A percentile compares a stretch with the other conserved stretches of the same genome.
These are phyloP conservation scores for Chamaecyparis obtusa DNA, from an alignment of 75 land plant genomes.

Conservation along the genomic window DNA sequence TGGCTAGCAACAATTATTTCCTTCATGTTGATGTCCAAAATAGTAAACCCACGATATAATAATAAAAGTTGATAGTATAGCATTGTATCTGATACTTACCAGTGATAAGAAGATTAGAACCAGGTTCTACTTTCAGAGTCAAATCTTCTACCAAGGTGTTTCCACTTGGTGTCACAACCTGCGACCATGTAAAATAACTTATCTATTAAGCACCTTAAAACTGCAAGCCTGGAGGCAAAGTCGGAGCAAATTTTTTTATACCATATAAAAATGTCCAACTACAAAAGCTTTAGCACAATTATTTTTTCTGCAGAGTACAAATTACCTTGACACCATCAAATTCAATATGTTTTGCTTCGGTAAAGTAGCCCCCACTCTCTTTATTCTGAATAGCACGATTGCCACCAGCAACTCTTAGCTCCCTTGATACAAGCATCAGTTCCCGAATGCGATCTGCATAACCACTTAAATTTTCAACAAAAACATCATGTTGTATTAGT, in stretches of 20 bases:
- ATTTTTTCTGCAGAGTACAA: not conserved
- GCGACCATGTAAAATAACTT: conserved; percentile 15
- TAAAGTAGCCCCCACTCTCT: conserved; percentile 62
- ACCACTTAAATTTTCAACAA: conserved; percentile 64
- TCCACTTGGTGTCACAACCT: conserved; percentile 98
- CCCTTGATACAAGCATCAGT: conserved; percentile 74
- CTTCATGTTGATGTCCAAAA: not conserved
- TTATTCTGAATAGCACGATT: conserved; percentile 40
- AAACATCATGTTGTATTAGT: not conserved
- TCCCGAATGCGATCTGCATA: conserved; percentile 98
- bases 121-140: conserved; percentile 71
- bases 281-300: not conserved
- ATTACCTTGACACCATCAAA: conserved; percentile 91
- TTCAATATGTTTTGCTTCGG: conserved; percentile 87
- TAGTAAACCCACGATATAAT: not conserved
- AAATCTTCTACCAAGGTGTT: conserved; percentile 89
- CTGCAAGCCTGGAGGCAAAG: not conserved
- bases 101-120: conserved; percentile 97
- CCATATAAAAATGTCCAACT: not conserved
- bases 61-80: not conserved
- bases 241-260: not conserved
- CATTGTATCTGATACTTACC: conserved; percentile 34
- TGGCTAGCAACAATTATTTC: not conserved
- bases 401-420: conserved; percentile 55
- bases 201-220: not conserved